These are phyloP conservation scores for Smittium culicis DNA, from an alignment of 371 early-diverging fungal species.

Conservation along the genomic window DNA sequence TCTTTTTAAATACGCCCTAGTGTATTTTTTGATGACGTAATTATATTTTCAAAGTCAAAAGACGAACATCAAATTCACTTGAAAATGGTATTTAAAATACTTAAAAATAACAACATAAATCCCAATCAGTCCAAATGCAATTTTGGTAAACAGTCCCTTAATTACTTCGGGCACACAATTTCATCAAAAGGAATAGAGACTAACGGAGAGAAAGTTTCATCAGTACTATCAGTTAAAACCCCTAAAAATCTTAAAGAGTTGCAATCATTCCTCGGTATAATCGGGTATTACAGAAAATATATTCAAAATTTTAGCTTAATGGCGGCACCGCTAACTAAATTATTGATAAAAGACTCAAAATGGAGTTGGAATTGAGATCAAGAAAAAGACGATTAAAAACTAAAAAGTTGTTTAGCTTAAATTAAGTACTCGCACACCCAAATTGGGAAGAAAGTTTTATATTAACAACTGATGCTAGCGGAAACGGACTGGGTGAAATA, in stretches of 20 bases:
- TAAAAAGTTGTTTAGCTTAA: slow-evolving; percentile 1
- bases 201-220: background rate
- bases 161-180: slow-evolving; percentile 34
- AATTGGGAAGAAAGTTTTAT: slow-evolving; percentile 2
- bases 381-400: background rate
- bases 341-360: slow-evolving; percentile 1
- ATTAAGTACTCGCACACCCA: slow-evolving; percentile 2
- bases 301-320: slow-evolving; percentile 2
- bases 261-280: slow-evolving; percentile 10
- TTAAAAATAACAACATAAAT: slow-evolving; percentile 4
- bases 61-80: slow-evolving; percentile 15
- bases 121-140: slow-evolving; percentile 38
- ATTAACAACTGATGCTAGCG: background rate
- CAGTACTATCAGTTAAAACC: background rate
- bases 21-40: background rate
- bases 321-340: background rate
- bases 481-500: background rate
- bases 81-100: background rate
- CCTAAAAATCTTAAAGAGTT: slow-evolving; percentile 8
- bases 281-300: slow-evolving; percentile 6
- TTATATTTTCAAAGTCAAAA: slow-evolving; percentile 1
- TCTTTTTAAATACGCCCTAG: background rate
- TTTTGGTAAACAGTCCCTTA: slow-evolving; percentile 25
- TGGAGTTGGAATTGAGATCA: slow-evolving; percentile 6
- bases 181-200: slow-evolving; percentile 3